Evolutionary conservation across 2,329 filamentous ascomycete genomes (phyloP), one percentile per base, ranked within the genome.

Genomic region (Xenoacremonium recifei): DNA sequence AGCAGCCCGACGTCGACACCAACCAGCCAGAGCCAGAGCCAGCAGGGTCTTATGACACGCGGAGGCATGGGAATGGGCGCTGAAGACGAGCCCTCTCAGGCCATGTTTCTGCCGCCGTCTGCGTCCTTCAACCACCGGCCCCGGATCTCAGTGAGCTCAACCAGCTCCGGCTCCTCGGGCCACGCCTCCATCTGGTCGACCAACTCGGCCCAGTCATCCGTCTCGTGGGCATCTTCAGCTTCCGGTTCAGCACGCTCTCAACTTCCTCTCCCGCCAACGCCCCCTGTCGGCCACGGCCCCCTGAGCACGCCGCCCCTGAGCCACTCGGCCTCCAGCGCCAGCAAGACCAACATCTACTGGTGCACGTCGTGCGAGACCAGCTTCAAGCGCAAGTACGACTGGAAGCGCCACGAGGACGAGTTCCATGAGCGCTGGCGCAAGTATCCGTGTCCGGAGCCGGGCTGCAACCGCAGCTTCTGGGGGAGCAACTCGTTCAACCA

Each of bases 401-500:
- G 78, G 82, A 84, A 84, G 62, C 75, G 79, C 21, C 82, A 86
- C 61, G 80, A 85, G 59, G 81, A 84, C 53, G 80, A 84, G 61
- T 84, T 84, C 55, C 81, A 85, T 62, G 81, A 85, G 67, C 78
- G 82, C 40, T 79, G 79, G 68, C 77, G 81, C 49, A 84, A 82
- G 57, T 85, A 83, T 60, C 79, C 80, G 11, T 85, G 81, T 54
- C 80, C 81, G 5, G 80, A 82, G 50, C 70, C 69, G 7, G 70
- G 70, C 50, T 85, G 82, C 64, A 83, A 84, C 61, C 78, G 82
- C 54, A 80, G 79, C 56, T 84, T 85, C 62, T 83, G 80, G 72
- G 80, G 80, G 9, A 79, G 80, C 51, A 84, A 84, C 59, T 81
- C 79, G 4, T 84, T 85, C 62, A 82, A 83, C 51, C 80, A 84